A percentile compares a stretch with the other conserved stretches of the same genome.
Evolutionary conservation across 345 rosid genomes (phyloP).

Genomic region (thale cress (Arabidopsis thaliana)): DNA sequence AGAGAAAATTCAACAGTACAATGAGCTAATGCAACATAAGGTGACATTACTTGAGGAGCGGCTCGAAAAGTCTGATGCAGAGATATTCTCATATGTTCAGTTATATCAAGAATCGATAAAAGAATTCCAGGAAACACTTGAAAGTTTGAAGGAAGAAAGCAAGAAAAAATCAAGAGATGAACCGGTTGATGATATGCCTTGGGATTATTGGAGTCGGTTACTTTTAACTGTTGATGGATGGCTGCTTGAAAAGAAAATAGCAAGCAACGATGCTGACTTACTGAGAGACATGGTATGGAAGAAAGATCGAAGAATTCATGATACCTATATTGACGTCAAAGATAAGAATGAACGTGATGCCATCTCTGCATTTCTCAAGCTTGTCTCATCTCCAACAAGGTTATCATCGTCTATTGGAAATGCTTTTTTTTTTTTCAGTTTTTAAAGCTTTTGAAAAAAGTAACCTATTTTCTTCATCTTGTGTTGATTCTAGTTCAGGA

Average conservation of each 20-base stretch:
- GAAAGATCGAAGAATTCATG: conserved; percentile 64
- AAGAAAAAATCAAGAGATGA: conserved; percentile 62
- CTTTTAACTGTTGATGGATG: conserved; percentile 91
- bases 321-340: conserved; percentile 66
- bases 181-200: conserved; percentile 83
- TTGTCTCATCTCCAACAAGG: conserved; percentile 69
- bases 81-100: conserved; percentile 71
- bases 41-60: conserved; percentile 81
- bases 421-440: neutral
- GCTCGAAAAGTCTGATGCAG: conserved; percentile 87
- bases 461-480: conserved; percentile 49
- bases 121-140: conserved; percentile 86
- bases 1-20: conserved; percentile 73
- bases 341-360: conserved; percentile 73
- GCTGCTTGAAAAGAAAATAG: conserved; percentile 87
- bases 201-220: conserved; percentile 90
- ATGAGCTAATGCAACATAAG: conserved; percentile 87
- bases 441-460: neutral
- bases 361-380: conserved; percentile 63
- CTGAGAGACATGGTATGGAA: conserved; percentile 90
- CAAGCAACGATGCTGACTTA: conserved; percentile 60
- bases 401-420: conserved; percentile 40
- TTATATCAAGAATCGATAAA: conserved; percentile 83
- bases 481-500: conserved; percentile 73
- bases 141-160: conserved; percentile 79